Conservation (phyloP, 768 basidiomycete species). For the Plicaturopsis crispa region DNA sequence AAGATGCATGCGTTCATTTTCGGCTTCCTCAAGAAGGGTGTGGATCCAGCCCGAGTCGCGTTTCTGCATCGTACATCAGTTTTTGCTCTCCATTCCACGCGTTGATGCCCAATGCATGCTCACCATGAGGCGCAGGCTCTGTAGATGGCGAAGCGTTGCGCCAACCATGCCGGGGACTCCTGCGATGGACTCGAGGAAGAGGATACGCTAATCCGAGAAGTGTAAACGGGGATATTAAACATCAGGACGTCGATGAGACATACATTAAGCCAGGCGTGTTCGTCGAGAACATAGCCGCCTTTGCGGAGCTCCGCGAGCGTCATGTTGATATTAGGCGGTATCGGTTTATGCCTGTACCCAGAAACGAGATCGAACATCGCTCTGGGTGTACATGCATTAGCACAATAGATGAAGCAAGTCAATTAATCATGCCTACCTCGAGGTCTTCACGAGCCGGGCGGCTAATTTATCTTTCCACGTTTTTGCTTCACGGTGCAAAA, state of each 20-base stretch:
- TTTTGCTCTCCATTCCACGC: not conserved
- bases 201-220: conserved; percentile 34
- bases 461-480: conserved; percentile 73
- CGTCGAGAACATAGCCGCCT: conserved; percentile 66
- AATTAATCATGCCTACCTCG: conserved; percentile 11
- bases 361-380: conserved; percentile 78
- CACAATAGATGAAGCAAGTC: no score
- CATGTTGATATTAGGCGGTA: conserved; percentile 57
- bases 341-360: conserved; percentile 70
- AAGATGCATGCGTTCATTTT: conserved; percentile 96
- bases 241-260: conserved; percentile 11
- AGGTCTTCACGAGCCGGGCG: conserved; percentile 46
- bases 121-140: conserved; percentile 84
- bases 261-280: conserved; percentile 71
- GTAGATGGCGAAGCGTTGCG: conserved; percentile 80
- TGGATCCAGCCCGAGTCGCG: conserved; percentile 79
- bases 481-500: conserved; percentile 60
- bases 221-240: no score
- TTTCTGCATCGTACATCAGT: conserved; percentile 20
- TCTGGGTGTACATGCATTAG: no score
- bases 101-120: conserved; percentile 5
- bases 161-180: conserved; percentile 98
- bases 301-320: conserved; percentile 66
- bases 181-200: conserved; percentile 83
- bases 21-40: conserved; percentile 87